Evolutionary conservation across 2,329 filamentous ascomycete species (phyloP).

Genomic region (Macrophomina tecta): DNA sequence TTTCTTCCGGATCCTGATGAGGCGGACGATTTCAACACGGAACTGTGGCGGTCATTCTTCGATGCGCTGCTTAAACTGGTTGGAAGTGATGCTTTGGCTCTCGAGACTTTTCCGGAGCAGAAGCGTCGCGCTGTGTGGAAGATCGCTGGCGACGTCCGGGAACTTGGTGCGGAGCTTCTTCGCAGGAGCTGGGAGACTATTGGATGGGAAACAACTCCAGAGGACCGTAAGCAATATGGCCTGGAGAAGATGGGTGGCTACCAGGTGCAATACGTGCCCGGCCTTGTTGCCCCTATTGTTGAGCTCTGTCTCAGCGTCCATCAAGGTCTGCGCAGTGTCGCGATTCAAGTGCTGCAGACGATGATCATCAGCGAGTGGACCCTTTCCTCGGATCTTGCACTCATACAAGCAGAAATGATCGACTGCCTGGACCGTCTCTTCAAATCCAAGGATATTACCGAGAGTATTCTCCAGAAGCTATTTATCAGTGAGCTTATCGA

Average conservation of each 20-base stretch:
- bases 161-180: conserved; percentile 86
- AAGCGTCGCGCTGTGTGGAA: conserved; percentile 98
- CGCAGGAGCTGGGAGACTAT: conserved; percentile 91
- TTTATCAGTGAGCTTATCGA: conserved; percentile 87
- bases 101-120: conserved; percentile 97
- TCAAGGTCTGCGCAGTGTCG: conserved; percentile 85
- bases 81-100: conserved; percentile 82
- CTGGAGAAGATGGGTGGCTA: conserved; percentile 90
- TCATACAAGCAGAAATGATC: conserved; percentile 95
- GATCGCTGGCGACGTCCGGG: conserved; percentile 93
- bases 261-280: conserved; percentile 96
- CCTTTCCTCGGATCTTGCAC: conserved; percentile 85
- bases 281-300: conserved; percentile 87
- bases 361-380: conserved; percentile 99
- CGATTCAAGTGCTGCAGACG: conserved; percentile 90
- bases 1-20: conserved; percentile 90
- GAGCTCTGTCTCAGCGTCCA: conserved; percentile 95
- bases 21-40: conserved; percentile 88
- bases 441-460: conserved; percentile 85
- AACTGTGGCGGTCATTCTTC: conserved; percentile 94
- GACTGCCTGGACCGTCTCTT: conserved; percentile 90
- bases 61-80: conserved; percentile 87
- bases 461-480: conserved; percentile 88
- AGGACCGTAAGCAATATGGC: conserved; percentile 79
- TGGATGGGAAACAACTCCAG: conserved; percentile 87